Evolutionary conservation across 2,329 filamentous ascomycete genomes (phyloP), one percentile per base, ranked within the genome.

Genomic region (Sclerotinia trifoliorum): DNA sequence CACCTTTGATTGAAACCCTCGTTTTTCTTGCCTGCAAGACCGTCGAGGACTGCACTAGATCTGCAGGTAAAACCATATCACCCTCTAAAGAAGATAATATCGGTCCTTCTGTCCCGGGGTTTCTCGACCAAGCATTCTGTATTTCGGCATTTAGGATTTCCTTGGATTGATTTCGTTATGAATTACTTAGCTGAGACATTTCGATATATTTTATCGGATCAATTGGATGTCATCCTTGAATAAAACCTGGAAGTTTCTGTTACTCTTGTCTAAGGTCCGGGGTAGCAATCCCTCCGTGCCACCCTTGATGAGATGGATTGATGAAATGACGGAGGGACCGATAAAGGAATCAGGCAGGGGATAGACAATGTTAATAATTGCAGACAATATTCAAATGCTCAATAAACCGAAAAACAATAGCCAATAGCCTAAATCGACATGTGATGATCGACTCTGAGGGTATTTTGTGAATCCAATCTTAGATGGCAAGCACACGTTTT

Each of bases 1-100:
- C 84, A 83, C 81, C 85, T 11, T 87, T 86, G 0, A 86, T 84
- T 82, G 87, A 87, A 73, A 79, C 89, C 4, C 84, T 88, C 75
- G 74, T 81, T 0, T 89, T 86, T 75, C 86, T 48, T 44, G n/a
- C 63, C 52, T 56, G 52, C 52, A 57, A 29, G 49, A 54, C 48
- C 39, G 15, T 56, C 39, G 26, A 56, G 52, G 26, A 35, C 52
- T 65, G 52, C 63, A 65, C 56, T 42, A 26, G n/a, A 57, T 21
- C 55, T 60, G 65, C 65, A 61, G 54, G 60, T 60, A 49, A 58
- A 66, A 49, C 46, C 56, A 61, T 39, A 61, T 61, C 52, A 48
- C 44, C 21, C 48, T 32, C n/a, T 13, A 49, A 19, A 66, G 24
- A 61, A 61, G 21, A 66, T 32, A 66, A 63, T 32, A 67, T 67